phyloP scores from a whole-genome alignment of 345 rosid species.

The Euphorbia peplus region DNA sequence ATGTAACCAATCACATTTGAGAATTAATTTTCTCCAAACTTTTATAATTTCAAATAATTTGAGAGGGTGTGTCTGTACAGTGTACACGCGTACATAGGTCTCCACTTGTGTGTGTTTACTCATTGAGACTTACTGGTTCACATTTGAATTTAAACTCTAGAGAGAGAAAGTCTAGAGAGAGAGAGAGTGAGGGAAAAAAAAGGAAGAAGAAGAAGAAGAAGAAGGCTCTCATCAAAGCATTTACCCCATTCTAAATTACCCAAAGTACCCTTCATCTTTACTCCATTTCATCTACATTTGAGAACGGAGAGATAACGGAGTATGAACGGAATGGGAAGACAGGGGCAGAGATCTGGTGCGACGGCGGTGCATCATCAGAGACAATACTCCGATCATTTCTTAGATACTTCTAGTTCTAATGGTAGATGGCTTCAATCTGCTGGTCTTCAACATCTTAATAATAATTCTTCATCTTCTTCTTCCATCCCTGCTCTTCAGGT shows the following conservation, averaged over 20 bases:
- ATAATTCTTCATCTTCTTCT: conserved; percentile 35
- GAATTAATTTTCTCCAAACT: too few species aligned
- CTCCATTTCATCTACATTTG: not conserved
- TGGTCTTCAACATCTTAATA: conserved; percentile 81
- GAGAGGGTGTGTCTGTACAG: not conserved
- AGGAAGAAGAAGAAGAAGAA: not conserved
- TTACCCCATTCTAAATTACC: not conserved
- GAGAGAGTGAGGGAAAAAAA: conserved; percentile 9
- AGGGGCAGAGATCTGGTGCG: conserved; percentile 89
- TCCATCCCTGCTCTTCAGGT: conserved; percentile 59
- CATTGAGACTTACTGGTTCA: not conserved
- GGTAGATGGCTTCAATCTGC: conserved; percentile 93
- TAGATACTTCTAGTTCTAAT: conserved; percentile 71
- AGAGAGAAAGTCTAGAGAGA: conserved; percentile 10
- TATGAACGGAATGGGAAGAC: conserved; percentile 70
- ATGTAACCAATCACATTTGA: too few species aligned
- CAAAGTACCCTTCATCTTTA: conserved; percentile 4
- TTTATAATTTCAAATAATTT: too few species aligned
- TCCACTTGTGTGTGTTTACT: not conserved
- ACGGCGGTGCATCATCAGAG: conserved; percentile 71
- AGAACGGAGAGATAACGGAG: not conserved
- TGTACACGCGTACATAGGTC: not conserved
- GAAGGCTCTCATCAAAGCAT: conserved; percentile 8
- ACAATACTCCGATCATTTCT: conserved; percentile 70
- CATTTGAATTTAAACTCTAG: not conserved